Conservation (phyloP, 768 basidiomycete species). For the Amanita brunnescens region DNA sequence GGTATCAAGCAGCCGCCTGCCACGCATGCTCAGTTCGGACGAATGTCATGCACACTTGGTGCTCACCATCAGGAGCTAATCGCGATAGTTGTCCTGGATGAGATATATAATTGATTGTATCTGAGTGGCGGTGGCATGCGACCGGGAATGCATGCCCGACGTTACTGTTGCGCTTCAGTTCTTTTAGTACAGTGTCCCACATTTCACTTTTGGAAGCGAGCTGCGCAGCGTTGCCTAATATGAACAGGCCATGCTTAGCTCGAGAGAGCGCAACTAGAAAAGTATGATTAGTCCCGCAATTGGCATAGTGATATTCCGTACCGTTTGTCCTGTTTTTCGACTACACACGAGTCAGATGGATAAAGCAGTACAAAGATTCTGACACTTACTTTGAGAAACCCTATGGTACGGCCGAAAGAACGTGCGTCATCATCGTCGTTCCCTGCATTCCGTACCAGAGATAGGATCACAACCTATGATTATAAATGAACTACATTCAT, state of each 20-base stretch:
- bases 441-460: too few species aligned
- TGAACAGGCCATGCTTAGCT: constrained; percentile 64
- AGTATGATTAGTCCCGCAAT: constrained; percentile 7
- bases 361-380: background rate
- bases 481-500: too few species aligned
- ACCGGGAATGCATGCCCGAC: constrained; percentile 50
- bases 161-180: constrained; percentile 37
- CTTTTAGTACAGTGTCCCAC: constrained; percentile 52
- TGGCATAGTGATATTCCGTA: constrained; percentile 9
- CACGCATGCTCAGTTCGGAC: background rate
- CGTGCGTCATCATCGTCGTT: constrained; percentile 23
- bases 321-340: constrained; percentile 50
- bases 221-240: constrained; percentile 59
- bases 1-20: constrained; percentile 55
- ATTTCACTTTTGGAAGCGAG: constrained; percentile 41
- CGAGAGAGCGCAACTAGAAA: constrained; percentile 58
- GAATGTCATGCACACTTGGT: background rate
- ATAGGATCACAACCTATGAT: too few species aligned
- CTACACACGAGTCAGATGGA: constrained; percentile 18
- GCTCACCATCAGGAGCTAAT: constrained; percentile 49
- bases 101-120: constrained; percentile 30
- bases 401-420: constrained; percentile 38
- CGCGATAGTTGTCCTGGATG: constrained; percentile 42
- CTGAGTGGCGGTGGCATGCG: constrained; percentile 47
- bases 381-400: constrained; percentile 57